Conservation (phyloP, 2,329 filamentous ascomycete genomes). For the Lasiodiplodia sp. region DNA sequence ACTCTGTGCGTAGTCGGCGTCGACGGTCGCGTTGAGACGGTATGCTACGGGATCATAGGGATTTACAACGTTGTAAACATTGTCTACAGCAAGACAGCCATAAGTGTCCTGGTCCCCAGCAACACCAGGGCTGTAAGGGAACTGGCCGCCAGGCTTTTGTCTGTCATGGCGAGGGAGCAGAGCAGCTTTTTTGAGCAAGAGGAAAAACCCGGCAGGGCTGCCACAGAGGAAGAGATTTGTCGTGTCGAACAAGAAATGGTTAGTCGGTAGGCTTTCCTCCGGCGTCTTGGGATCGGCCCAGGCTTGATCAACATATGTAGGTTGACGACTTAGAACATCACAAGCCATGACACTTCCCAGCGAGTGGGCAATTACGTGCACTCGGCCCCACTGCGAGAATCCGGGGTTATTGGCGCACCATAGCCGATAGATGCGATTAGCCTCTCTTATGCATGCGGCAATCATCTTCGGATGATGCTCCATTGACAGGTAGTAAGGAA, state of each 20-base stretch:
- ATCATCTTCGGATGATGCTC: constrained; percentile 93
- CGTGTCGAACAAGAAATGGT: constrained; percentile 87
- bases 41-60: constrained; percentile 85
- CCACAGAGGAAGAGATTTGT: constrained; percentile 88
- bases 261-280: constrained; percentile 57
- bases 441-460: constrained; percentile 83
- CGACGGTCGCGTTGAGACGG: constrained; percentile 87
- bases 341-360: constrained; percentile 94
- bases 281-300: constrained; percentile 43
- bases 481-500: constrained; percentile 96
- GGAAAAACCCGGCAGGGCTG: constrained; percentile 90
- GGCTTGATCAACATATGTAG: constrained; percentile 68
- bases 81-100: constrained; percentile 92
- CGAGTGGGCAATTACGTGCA: constrained; percentile 92
- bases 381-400: constrained; percentile 79
- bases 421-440: constrained; percentile 92
- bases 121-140: constrained; percentile 60
- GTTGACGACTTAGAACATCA: constrained; percentile 89
- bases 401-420: constrained; percentile 95
- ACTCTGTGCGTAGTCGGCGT: constrained; percentile 77
- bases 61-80: constrained; percentile 92
- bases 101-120: constrained; percentile 82
- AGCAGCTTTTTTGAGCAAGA: constrained; percentile 77
- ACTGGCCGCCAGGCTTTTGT: constrained; percentile 76
- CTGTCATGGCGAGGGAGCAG: constrained; percentile 80